Base-by-base conservation (phyloP, 192 early-diverging fungal genomes). In the Entomortierella lignicola region DNA sequence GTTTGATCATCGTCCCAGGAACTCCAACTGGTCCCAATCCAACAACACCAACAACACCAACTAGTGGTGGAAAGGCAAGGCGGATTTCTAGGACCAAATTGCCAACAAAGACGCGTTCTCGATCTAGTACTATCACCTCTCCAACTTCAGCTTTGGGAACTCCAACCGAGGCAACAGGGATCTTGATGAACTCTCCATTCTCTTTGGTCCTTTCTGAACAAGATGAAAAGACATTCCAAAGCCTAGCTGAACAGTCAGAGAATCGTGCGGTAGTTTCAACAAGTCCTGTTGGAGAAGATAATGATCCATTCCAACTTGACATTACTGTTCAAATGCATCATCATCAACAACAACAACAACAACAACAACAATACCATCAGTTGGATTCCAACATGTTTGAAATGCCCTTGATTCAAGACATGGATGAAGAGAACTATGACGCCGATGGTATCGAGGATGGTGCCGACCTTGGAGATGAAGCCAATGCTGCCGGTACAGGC, bases 151-250 rank as follows among this genome's bases (percentile, higher is more conserved):
- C 63, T 7, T n/a, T 42, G n/a, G 55, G 34, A 6, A 60, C 71
- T 17, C 63, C 63, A 12, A 31, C 69, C 2, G 62, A 72, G 59
- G 4, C 58, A n/a, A 55, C 57, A 3, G 29, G 39, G 8, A 34
- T 15, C 13, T 17, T 72, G 2, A 58, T 59, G 55, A 77, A 26
- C 41, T 55, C 67, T 13, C 51, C 75, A 3, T 70, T 66, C 39
- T 62, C 72, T 25, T 42, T 79, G 41, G 75, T 79, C 4, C 48
- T 79, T 12, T 79, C 75, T 8, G 75, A 79, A 43, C 66, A 79
- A 42, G 75, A 79, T 34, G 75, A 79, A 31, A 60, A 64, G 34
- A 60, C 67, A 10, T 63, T 79, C 21, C 66, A 79, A 21, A 62
- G 57, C 10, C 44, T 79, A 0, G 59, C 64, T n/a, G 75, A 79